Base-by-base conservation (phyloP, 169 alveolate genomes). In the Amoebophrya sp. region DNA sequence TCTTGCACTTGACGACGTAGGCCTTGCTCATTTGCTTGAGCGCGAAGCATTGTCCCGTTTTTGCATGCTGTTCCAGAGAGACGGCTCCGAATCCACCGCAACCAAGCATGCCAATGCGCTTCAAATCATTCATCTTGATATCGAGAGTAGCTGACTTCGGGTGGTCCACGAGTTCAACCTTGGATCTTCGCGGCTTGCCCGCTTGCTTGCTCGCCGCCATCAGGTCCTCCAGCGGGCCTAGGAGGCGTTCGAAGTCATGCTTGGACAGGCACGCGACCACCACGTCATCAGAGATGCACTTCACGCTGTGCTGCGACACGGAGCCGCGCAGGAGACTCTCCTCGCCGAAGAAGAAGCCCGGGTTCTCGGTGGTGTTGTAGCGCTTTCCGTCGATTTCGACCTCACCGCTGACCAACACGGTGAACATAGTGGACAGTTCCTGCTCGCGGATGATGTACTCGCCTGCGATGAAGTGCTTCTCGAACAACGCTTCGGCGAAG, bases 221-320 rank as follows among this genome's bases (percentile, higher is more conserved):
- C 33, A 65, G 83, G 3, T 65, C 83, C 83, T 65, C 83, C 83
- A 65, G 83, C 83, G 83, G 83, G 83, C 83, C 83, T 26, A 65
- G 26, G 39, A 65, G 26, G 39, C 83, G 83, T 26, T 65, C 83
- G 83, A 65, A 65, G 83, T 65, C 83, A 36, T 65, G 83, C 83
- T 65, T 65, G 33, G 36, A 12, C 83, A 65, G 18, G 83, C 83
- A 65, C 2, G 83, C 83, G 36, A 65, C 83, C 33, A 65, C 38
- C 83, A 65, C 83, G 26, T 65, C 83, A 1, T 65, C 83, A 6
- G 83, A 65, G 33, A 65, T 0, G 83, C 83, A 65, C 83, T 65
- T 65, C 83, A 65, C 83, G 33, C 33, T 65, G 83, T 65, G 33
- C 26, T 65, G 83, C 33, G 83, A 65, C 83, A 26, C 12, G 36